These are phyloP conservation scores for Epichloe hybrida DNA, from an alignment of 2,329 filamentous ascomycete species.

Conservation along the genomic window DNA sequence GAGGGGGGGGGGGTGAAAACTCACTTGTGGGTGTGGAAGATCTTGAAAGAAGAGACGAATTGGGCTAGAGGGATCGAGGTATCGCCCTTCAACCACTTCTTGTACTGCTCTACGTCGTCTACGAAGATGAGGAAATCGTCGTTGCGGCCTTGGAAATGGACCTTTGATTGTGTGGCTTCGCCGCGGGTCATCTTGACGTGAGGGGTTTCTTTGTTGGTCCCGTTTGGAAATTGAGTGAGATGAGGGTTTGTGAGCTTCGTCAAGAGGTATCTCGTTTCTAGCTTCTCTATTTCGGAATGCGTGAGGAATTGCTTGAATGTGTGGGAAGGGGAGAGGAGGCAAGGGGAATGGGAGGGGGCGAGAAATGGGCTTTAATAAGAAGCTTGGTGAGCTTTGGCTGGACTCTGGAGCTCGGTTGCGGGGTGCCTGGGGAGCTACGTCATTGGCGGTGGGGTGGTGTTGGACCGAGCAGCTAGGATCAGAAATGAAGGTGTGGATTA, in stretches of 20 bases:
- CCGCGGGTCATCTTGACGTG: slow-evolving; percentile 52
- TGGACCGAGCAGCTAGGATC: no score
- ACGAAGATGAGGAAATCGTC: slow-evolving; percentile 49
- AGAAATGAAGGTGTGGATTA: no score
- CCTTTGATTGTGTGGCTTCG: slow-evolving; percentile 57
- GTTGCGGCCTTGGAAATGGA: slow-evolving; percentile 66
- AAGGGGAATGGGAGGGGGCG: background rate
- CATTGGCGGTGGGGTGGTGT: slow-evolving; percentile 1
- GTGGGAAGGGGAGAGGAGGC: background rate
- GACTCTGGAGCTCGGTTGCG: background rate
- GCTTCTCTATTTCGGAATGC: no score
- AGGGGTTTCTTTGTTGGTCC: no score
- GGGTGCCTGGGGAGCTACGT: slow-evolving; percentile 1
- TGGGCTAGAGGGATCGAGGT: slow-evolving; percentile 66
- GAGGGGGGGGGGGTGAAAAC: slow-evolving; percentile 18
- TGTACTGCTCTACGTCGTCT: slow-evolving; percentile 46
- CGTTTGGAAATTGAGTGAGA: background rate
- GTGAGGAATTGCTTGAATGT: no score
- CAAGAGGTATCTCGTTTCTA: background rate
- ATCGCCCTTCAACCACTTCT: slow-evolving; percentile 68
- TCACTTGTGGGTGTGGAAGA: slow-evolving; percentile 84
- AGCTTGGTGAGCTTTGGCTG: background rate
- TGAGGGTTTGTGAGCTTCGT: background rate
- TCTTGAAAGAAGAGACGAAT: slow-evolving; percentile 76
- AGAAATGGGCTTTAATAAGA: background rate